Conservation (phyloP, 345 rosid species). For the Aethionema arabicum region DNA sequence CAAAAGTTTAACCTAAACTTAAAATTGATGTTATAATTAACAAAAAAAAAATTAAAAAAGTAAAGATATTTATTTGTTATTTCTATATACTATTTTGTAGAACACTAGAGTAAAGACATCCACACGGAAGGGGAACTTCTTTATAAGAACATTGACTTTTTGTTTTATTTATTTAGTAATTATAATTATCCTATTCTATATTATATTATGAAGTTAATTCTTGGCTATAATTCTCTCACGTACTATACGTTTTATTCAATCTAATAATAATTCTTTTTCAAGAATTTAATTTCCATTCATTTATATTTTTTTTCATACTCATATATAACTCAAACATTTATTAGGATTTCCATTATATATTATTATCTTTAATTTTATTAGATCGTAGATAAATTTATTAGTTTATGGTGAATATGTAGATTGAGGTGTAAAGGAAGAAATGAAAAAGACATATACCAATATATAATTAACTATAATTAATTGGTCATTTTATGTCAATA, state of each 20-base stretch:
- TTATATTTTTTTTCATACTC: neutral
- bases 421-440: slow-evolving; percentile 34
- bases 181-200: no score
- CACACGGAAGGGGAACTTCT: slow-evolving; percentile 14
- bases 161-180: no score
- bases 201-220: neutral
- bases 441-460: slow-evolving; percentile 49
- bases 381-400: neutral
- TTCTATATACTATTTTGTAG: neutral
- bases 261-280: slow-evolving; percentile 3
- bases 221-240: slow-evolving; percentile 5
- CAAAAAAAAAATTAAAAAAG: neutral
- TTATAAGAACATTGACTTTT: neutral
- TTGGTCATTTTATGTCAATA: neutral
- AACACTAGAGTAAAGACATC: slow-evolving; percentile 13
- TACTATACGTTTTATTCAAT: neutral
- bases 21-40: neutral
- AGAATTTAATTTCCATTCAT: neutral
- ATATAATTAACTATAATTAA: slow-evolving; percentile 8
- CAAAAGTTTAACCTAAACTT: neutral
- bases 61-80: neutral
- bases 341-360: neutral
- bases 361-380: neutral
- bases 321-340: neutral
- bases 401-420: slow-evolving; percentile 18